Evolutionary conservation across 495 filamentous ascomycete species (phyloP), one percentile per base, ranked within the genome.

Genomic region (Penicillium flavigenum): DNA sequence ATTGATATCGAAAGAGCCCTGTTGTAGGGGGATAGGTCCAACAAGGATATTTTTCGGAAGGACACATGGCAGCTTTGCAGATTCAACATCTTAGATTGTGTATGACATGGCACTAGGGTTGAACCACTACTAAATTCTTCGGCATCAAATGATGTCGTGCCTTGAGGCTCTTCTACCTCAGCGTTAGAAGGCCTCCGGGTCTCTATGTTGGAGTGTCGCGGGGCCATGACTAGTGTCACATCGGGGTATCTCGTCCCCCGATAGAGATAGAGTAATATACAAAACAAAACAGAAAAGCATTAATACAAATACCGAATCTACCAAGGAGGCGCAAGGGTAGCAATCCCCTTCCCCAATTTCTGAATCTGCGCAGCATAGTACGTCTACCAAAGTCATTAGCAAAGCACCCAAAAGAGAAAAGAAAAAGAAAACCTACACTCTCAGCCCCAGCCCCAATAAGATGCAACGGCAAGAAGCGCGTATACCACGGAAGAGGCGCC

Each of bases 371-470:
- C 39, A 7, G 66, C 57, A 62, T 81, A 78, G 57, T 72, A 79
- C 31, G 57, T 55, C 75, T 75, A 62, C 16, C 20, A 32, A n/a
- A 34, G 34, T 31, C 17, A 52, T 60, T 27, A 60, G 60, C 52
- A 47, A 32, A 45, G 1, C 19, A 39, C 20, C 46, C 42, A 31
- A 39, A 32, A 62, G 11, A 56, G 49, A 50, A 48, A 54, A 43
- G 20, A 47, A 36, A 43, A 57, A 59, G 27, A 27, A 58, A 59
- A 72, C 74, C 64, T 64, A 73, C 76, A 52, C 47, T 74, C 57
- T 81, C 76, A 48, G 69, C 62, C 5, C 81, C 78, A 31, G 71
- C 77, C 8, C 78, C 76, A 39, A 83, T 52, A 14, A 65, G 24
- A 61, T 69, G 69, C 19, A 76, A 56, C 19, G 74, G 72, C 47